Evolutionary conservation across 192 early-diverging fungal genomes (phyloP).

Genomic region (Paraglomus brasilianum): DNA sequence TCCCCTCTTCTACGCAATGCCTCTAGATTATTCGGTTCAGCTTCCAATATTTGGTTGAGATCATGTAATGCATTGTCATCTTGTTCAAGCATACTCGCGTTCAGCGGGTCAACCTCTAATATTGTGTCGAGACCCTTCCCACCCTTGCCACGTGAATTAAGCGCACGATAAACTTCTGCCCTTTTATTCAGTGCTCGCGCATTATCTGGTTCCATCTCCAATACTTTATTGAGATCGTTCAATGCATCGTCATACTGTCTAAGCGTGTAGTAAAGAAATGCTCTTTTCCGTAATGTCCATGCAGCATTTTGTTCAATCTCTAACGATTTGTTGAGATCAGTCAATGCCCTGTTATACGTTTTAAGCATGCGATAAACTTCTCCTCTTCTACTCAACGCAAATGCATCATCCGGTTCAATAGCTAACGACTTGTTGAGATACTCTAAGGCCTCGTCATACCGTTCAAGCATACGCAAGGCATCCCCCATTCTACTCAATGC

Average conservation of each 20-base stretch:
- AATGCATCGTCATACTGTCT: neutral
- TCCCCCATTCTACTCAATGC: neutral
- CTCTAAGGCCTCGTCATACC: neutral
- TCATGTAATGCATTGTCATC: neutral
- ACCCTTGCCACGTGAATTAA: too few species aligned
- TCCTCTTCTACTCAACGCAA: conserved; percentile 1
- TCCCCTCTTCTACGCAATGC: neutral
- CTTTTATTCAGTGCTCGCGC: neutral
- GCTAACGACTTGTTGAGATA: neutral
- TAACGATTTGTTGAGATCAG: conserved; percentile 7
- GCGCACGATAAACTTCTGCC: neutral
- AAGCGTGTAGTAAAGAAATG: neutral
- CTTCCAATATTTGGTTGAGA: neutral
- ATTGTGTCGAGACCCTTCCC: too few species aligned
- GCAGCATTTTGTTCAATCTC: neutral
- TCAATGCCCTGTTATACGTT: neutral
- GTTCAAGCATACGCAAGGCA: neutral
- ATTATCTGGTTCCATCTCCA: neutral
- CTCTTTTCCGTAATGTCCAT: conserved; percentile 1
- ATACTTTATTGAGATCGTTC: neutral
- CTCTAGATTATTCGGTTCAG: neutral
- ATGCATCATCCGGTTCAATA: neutral
- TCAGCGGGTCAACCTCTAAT: too few species aligned
- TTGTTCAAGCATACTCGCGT: too few species aligned
- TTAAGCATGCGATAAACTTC: neutral